Conservation (phyloP, 2,329 filamentous ascomycete genomes). For the Ophioceras dolichostomum region DNA sequence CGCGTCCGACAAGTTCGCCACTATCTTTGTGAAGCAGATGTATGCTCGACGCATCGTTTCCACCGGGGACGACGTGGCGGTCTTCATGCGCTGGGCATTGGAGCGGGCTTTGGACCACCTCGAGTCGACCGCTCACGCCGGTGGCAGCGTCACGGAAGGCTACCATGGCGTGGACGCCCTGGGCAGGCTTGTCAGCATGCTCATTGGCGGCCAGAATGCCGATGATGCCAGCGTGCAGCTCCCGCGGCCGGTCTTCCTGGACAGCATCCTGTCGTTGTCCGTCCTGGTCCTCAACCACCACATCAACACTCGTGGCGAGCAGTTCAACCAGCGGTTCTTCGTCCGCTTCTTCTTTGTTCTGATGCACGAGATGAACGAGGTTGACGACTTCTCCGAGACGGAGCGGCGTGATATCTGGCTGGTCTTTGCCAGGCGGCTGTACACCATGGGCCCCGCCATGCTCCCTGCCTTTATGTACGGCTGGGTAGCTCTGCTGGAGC, state of each 20-base stretch:
- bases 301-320: constrained; percentile 66
- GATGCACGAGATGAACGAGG: constrained; percentile 56
- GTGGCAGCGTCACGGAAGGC: constrained; percentile 43
- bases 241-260: constrained; percentile 59
- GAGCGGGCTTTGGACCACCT: constrained; percentile 69
- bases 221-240: constrained; percentile 43
- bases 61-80: constrained; percentile 60
- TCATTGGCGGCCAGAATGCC: constrained; percentile 62
- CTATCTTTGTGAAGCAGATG: constrained; percentile 75
- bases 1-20: constrained; percentile 57
- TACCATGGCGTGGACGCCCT: constrained; percentile 64
- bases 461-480: constrained; percentile 75
- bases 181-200: constrained; percentile 63
- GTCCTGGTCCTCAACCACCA: constrained; percentile 78
- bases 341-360: constrained; percentile 79
- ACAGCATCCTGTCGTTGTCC: constrained; percentile 65
- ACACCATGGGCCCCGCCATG: constrained; percentile 61
- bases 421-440: constrained; percentile 57
- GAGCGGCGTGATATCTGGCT: constrained; percentile 60
- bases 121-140: constrained; percentile 55
- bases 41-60: constrained; percentile 62
- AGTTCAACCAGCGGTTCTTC: constrained; percentile 80
- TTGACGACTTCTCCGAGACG: constrained; percentile 26
- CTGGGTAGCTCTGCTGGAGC: constrained; percentile 74
- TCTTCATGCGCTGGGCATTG: constrained; percentile 71